Evolutionary conservation across 176 grass and related monocot genomes (phyloP), one percentile per base, ranked within the genome.

Genomic region (Aegilops sharonensis): DNA sequence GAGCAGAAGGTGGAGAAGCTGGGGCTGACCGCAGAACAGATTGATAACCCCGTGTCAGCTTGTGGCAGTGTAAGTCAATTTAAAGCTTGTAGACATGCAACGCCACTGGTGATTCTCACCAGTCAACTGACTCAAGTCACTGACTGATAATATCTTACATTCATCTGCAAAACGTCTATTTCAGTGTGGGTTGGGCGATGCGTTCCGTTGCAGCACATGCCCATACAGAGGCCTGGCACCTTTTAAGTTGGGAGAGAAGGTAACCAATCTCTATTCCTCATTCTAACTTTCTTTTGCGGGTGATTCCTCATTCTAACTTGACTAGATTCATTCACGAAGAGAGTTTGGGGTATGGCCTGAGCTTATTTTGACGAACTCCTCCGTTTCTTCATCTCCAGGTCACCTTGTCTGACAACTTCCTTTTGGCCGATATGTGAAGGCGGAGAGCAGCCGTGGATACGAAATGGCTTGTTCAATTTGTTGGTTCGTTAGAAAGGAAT

Each of bases 231-330:
- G 95, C 29, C 90, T 94, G 5, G 78, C 95, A 11, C 57, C 92
- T 21, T 95, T 97, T 87, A 93, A 93, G 71, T 83, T 85, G 43
- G 95, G 95, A 8, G 95, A 95, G 80, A 97, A 97, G 92, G 95
- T 97, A 86, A 10, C 3, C 45, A 14, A 14, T 57, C 37, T 17
- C 52, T 48, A 39, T 21, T 11, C 25, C 29, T 21, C 18, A 68
- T 61, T 80, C 12, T 14, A 25, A 48, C 45, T 47, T 47, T 31
- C 3, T 31, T 31, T 31, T 31, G 30, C 30, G 30, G 30, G 30
- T 31, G 30, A 39, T 21, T 11, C 25, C 29, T 21, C 18, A 68
- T 61, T 80, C 12, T 14, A 25, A 48, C 45, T 47, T 47, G 1
- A 48, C 45, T 48, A 13, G 63, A 8, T 37, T 37, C 36, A 23